Base-by-base conservation (phyloP, 2,329 filamentous ascomycete species). In the Orbilia blumenaviensis region DNA sequence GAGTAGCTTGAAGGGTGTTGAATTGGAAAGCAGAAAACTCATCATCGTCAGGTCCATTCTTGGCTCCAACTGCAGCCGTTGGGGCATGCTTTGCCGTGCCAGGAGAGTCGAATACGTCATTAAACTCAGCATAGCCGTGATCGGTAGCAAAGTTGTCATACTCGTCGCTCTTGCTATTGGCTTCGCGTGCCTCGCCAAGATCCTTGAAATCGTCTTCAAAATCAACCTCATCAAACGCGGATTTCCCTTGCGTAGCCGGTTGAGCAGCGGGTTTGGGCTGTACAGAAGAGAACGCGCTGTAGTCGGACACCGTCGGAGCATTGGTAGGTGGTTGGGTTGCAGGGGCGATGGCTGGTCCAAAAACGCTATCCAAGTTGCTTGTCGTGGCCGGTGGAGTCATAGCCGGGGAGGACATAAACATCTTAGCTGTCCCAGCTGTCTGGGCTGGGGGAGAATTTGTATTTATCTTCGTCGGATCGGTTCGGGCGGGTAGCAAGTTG, bases 121-220 rank as follows among this genome's bases (percentile, higher is more conserved):
- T 93, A 82, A 94, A 95, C 79, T 94, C 92, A 78, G 92, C 90
- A 0, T 92, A 84, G 8, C 88, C 89, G 16, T 89, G 91, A 48
- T 89, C 87, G 58, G 84, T 84, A 75, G 84, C 82, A 21, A 84
- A 68, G 23, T 67, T 66, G 27, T 75, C 66, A 38, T 94, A 93
- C 78, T 94, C 92, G 72, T 94, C 89, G 23, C 88, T 89, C 56
- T 90, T 85, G 66, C 86, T 85, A 58, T 84, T 83, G 5, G 83
- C 91, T 82, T 95, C 92, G 81, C 93, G 92, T 48, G 92, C 92
- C 80, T 96, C 92, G 74, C 92, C 90, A 14, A 96, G 87, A 66
- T 92, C 92, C 80, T 92, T 91, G 79, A 95, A 95, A 44, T 93
- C 92, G 78, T 90, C 88, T 58, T 93, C 92, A 75, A 93, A 88